Evolutionary conservation across 495 filamentous ascomycete genomes (phyloP).

Genomic region (Pyronema domesticum): DNA sequence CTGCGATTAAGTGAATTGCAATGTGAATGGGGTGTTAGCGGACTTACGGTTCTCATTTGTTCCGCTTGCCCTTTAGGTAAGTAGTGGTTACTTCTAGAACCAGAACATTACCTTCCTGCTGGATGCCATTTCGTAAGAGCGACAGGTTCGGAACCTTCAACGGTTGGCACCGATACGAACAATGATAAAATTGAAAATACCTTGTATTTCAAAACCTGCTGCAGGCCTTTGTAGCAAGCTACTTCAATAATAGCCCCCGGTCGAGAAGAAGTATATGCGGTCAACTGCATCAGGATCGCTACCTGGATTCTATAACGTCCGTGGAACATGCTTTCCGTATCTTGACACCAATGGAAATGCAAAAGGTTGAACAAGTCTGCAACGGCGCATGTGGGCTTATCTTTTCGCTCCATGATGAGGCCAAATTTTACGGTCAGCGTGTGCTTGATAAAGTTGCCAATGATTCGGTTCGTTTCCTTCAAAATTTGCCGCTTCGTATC

Average conservation of each 20-base stretch:
- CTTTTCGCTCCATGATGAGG: neutral
- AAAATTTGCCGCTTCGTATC: neutral
- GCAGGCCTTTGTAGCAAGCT: neutral
- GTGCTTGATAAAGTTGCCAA: neutral
- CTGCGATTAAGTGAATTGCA: neutral
- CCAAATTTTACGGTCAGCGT: neutral
- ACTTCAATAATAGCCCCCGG: neutral
- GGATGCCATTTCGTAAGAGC: neutral
- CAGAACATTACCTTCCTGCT: neutral
- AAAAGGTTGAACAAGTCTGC: neutral
- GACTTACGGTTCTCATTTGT: neutral
- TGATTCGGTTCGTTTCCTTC: neutral
- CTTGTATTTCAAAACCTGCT: neutral
- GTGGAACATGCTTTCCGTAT: neutral
- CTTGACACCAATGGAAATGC: neutral
- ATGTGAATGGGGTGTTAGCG: neutral
- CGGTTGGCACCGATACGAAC: neutral
- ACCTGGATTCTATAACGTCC: neutral
- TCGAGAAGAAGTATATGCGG: neutral
- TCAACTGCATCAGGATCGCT: neutral
- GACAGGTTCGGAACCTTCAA: neutral
- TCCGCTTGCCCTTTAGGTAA: neutral
- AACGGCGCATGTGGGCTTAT: neutral
- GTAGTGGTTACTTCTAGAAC: neutral
- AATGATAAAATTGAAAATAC: neutral